phyloP scores from a whole-genome alignment of 805 yeast species.

The Danielia reshetovae region DNA sequence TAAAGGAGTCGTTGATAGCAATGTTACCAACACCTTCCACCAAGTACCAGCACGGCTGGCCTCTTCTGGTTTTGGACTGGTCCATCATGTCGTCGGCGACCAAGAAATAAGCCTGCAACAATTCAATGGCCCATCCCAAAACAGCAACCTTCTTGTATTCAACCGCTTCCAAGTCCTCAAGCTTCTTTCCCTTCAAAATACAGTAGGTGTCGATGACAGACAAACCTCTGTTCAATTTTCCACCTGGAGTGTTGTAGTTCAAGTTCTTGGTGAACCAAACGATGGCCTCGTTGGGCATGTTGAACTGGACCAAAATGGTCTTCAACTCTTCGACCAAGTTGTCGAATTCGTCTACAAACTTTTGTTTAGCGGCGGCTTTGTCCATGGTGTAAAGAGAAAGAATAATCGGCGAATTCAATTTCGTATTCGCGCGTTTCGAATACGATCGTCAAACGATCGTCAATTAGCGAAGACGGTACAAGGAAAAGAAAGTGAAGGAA shows the following conservation, averaged over 20 bases:
- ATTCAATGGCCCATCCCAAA: slow-evolving; percentile 93
- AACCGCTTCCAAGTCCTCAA: slow-evolving; percentile 50
- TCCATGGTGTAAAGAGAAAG: slow-evolving; percentile 17
- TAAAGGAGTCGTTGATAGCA: slow-evolving; percentile 96
- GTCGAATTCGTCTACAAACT: slow-evolving; percentile 69
- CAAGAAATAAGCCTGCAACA: slow-evolving; percentile 91
- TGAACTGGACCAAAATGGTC: slow-evolving; percentile 57
- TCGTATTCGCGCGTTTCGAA: too few species aligned
- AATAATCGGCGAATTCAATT: too few species aligned
- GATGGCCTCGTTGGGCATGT: slow-evolving; percentile 82
- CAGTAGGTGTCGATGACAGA: slow-evolving; percentile 93
- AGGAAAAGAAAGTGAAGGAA: too few species aligned
- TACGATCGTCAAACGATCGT: too few species aligned
- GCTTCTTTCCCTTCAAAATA: slow-evolving; percentile 61
- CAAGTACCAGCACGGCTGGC: slow-evolving; percentile 97
- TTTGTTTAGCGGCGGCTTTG: slow-evolving; percentile 43
- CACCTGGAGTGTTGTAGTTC: slow-evolving; percentile 91
- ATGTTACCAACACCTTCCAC: slow-evolving; percentile 77
- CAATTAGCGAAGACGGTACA: neutral
- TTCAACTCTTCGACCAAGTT: slow-evolving; percentile 71
- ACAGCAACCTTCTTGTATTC: slow-evolving; percentile 84
- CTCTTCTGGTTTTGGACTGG: slow-evolving; percentile 92
- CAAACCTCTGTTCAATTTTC: slow-evolving; percentile 93
- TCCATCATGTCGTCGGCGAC: slow-evolving; percentile 99
- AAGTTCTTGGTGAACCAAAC: slow-evolving; percentile 76